These are phyloP conservation scores for Penicillium brevicompactum DNA, from an alignment of 2,329 filamentous ascomycete genomes.

Conservation along the genomic window DNA sequence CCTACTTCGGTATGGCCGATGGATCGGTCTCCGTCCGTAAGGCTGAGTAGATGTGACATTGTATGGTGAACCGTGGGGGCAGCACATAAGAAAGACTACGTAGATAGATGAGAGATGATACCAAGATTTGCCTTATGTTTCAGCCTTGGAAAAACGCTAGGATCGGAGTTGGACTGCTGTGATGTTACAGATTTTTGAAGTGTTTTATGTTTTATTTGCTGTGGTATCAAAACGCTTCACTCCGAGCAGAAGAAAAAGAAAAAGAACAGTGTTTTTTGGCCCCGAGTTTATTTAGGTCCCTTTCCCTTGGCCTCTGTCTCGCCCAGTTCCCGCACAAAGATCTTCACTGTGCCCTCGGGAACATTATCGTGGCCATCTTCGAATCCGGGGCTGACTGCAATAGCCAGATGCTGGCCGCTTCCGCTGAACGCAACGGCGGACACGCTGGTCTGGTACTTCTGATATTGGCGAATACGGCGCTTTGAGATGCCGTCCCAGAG, in stretches of 20 bases:
- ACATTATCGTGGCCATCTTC: constrained; percentile 82
- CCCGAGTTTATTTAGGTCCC: constrained; percentile 60
- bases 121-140: constrained; percentile 16
- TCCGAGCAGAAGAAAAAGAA: constrained; percentile 15
- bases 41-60: constrained; percentile 28
- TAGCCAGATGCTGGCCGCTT: constrained; percentile 76
- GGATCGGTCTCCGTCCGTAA: constrained; percentile 64
- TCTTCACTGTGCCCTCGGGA: constrained; percentile 70
- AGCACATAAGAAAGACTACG: constrained; percentile 7
- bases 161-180: constrained; percentile 10
- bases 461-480: constrained; percentile 85
- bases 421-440: constrained; percentile 75
- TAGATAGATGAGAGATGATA: constrained; percentile 26
- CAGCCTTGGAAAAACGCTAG: background rate
- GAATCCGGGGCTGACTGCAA: constrained; percentile 82
- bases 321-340: constrained; percentile 80
- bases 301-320: constrained; percentile 90
- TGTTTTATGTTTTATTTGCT: constrained; percentile 19
- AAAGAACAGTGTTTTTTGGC: constrained; percentile 5
- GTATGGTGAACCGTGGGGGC: background rate
- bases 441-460: constrained; percentile 77
- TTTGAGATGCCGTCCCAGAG: constrained; percentile 92
- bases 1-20: constrained; percentile 91
- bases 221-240: constrained; percentile 22
- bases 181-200: constrained; percentile 2